phyloP scores from a whole-genome alignment of 225 moss, liverwort and hornwort genomes.

The Physcomitrium patens region DNA sequence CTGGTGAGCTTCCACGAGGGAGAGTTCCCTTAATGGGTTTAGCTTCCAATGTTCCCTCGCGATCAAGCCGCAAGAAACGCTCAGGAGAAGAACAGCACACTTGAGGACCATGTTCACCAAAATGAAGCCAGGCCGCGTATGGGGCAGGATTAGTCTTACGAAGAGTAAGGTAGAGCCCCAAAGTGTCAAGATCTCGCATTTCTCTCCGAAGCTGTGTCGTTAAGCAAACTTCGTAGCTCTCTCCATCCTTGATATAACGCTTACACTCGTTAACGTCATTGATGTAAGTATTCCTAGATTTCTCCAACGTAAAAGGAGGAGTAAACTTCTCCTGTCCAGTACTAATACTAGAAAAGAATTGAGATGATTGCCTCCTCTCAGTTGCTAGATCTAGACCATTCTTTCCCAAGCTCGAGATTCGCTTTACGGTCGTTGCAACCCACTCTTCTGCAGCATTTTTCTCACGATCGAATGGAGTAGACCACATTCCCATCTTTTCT shows the following conservation, averaged over 20 bases:
- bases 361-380: slow-evolving; percentile 61
- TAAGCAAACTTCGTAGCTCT: slow-evolving; percentile 94
- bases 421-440: slow-evolving; percentile 60
- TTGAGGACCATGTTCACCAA: slow-evolving; percentile 86
- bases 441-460: slow-evolving; percentile 72
- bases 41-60: slow-evolving; percentile 80
- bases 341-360: slow-evolving; percentile 43
- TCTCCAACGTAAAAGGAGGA: slow-evolving; percentile 77
- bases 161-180: slow-evolving; percentile 86
- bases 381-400: slow-evolving; percentile 52
- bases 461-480: slow-evolving; percentile 36
- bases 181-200: slow-evolving; percentile 53
- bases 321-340: slow-evolving; percentile 53
- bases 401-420: slow-evolving; percentile 54
- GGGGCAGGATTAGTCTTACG: slow-evolving; percentile 96
- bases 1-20: slow-evolving; percentile 75
- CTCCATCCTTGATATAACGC: slow-evolving; percentile 82
- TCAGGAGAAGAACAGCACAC: slow-evolving; percentile 99
- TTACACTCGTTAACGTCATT: slow-evolving; percentile 80
- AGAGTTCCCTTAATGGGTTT: slow-evolving; percentile 99
- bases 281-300: slow-evolving; percentile 77
- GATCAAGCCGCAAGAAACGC: slow-evolving; percentile 85
- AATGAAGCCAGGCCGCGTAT: slow-evolving; percentile 94
- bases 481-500: slow-evolving; percentile 16
- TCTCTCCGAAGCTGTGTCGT: slow-evolving; percentile 86